phyloP scores from a whole-genome alignment of 2,329 filamentous ascomycete species.

The Colletotrichum camelliae region DNA sequence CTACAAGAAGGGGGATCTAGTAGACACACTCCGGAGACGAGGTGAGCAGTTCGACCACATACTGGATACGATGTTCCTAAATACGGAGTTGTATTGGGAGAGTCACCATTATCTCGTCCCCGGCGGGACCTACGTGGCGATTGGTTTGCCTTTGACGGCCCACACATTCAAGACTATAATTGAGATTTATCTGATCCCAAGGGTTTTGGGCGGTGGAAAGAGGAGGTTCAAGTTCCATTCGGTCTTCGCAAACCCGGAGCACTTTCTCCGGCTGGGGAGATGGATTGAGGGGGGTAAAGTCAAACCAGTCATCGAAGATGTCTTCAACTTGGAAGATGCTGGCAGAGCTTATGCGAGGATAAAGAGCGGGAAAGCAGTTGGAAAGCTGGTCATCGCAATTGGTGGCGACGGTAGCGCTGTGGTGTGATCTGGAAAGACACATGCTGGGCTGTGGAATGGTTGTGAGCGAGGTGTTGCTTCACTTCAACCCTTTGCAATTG shows the following conservation, averaged over 20 bases:
- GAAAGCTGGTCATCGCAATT: background rate
- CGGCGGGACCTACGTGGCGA: slow-evolving; percentile 53
- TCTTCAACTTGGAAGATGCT: slow-evolving; percentile 60
- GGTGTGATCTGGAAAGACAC: fast-evolving
- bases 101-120: slow-evolving; percentile 55
- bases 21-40: slow-evolving; percentile 16
- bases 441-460: background rate
- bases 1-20: slow-evolving; percentile 28
- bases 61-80: slow-evolving; percentile 34
- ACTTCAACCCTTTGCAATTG: background rate
- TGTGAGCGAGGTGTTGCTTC: background rate
- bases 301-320: slow-evolving; percentile 59
- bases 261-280: slow-evolving; percentile 54
- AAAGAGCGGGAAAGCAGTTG: slow-evolving; percentile 36
- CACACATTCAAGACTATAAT: slow-evolving; percentile 27
- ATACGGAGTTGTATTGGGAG: slow-evolving; percentile 53
- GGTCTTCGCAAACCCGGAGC: slow-evolving; percentile 43
- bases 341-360: slow-evolving; percentile 61
- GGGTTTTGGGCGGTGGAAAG: slow-evolving; percentile 43
- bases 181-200: slow-evolving; percentile 30
- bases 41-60: slow-evolving; percentile 26
- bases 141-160: slow-evolving; percentile 45
- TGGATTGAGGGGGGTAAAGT: slow-evolving; percentile 65
- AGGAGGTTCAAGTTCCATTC: slow-evolving; percentile 45
- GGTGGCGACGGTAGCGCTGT: background rate